A percentile compares a stretch with the other conserved stretches of the same genome.
Conservation (phyloP, 2,329 filamentous ascomycete genomes). For the Penicillium sp. region DNA sequence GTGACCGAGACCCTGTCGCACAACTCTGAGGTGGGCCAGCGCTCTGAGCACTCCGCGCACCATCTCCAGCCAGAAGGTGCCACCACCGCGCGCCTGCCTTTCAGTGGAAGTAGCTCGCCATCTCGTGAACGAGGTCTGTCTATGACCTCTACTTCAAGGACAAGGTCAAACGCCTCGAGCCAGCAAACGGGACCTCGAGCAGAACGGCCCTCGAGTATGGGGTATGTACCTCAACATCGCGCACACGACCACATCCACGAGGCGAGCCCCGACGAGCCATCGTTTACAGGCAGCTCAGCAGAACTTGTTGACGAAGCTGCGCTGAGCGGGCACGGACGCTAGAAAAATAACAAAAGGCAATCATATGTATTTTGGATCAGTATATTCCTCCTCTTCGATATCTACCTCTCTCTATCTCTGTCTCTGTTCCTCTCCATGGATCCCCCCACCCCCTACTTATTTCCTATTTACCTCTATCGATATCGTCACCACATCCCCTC, state of each 20-base stretch:
- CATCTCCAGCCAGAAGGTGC: constrained; percentile 28
- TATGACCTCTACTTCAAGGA: constrained; percentile 39
- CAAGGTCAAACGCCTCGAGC: constrained; percentile 35
- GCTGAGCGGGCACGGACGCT: constrained; percentile 17
- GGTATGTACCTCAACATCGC: constrained; percentile 51
- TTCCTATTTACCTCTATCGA: background rate
- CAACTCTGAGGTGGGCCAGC: constrained; percentile 14
- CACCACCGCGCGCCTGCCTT: constrained; percentile 43
- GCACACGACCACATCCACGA: constrained; percentile 51
- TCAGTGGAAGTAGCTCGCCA: constrained; percentile 40
- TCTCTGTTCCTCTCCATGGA: background rate
- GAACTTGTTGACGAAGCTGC: constrained; percentile 44
- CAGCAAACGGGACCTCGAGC: constrained; percentile 29
- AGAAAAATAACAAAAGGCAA: background rate
- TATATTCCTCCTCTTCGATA: constrained; percentile 8
- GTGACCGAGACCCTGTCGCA: constrained; percentile 23
- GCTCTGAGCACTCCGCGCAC: constrained; percentile 8
- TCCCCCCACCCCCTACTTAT: background rate
- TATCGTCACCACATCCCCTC: constrained; percentile 2
- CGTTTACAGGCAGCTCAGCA: constrained; percentile 45
- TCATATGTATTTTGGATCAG: constrained; percentile 2
- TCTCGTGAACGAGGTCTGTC: constrained; percentile 39
- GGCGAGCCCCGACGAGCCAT: constrained; percentile 38
- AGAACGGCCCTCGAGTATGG: constrained; percentile 50
- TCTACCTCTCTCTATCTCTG: constrained; percentile 1